Evolutionary conservation across 2,329 filamentous ascomycete genomes (phyloP).

Genomic region (Neonectria faginata): DNA sequence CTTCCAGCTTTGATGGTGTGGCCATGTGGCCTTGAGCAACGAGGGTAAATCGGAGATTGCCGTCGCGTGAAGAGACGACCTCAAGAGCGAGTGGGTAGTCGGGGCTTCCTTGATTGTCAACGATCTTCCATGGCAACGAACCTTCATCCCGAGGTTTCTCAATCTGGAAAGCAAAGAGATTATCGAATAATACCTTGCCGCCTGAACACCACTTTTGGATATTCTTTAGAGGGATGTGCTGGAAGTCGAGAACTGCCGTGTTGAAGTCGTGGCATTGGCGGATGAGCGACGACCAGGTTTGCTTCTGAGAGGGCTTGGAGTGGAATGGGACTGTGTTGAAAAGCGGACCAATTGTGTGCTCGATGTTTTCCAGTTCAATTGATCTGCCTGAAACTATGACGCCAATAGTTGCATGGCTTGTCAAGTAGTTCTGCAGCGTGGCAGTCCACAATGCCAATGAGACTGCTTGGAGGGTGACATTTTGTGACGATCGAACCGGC

Average conservation of each 20-base stretch:
- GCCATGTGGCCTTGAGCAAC: slow-evolving; percentile 64
- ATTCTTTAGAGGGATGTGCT: slow-evolving; percentile 78
- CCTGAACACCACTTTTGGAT: slow-evolving; percentile 82
- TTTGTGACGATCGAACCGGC: slow-evolving; percentile 65
- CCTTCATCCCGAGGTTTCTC: slow-evolving; percentile 50
- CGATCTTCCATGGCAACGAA: slow-evolving; percentile 64
- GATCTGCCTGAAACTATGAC: slow-evolving; percentile 83
- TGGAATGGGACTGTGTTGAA: slow-evolving; percentile 91
- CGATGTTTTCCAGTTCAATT: slow-evolving; percentile 73
- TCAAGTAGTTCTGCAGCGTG: slow-evolving; percentile 66
- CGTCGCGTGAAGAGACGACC: slow-evolving; percentile 64
- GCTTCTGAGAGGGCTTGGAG: slow-evolving; percentile 55
- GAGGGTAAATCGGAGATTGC: slow-evolving; percentile 66
- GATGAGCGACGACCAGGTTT: slow-evolving; percentile 71
- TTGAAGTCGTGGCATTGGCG: slow-evolving; percentile 78
- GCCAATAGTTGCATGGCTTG: slow-evolving; percentile 69
- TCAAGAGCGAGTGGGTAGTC: slow-evolving; percentile 87
- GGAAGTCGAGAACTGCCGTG: slow-evolving; percentile 74
- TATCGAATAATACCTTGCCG: slow-evolving; percentile 77
- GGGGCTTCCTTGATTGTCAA: slow-evolving; percentile 61
- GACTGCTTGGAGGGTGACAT: slow-evolving; percentile 82
- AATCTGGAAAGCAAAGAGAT: slow-evolving; percentile 83
- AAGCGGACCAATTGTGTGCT: slow-evolving; percentile 80
- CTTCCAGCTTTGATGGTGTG: slow-evolving; percentile 45
- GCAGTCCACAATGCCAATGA: slow-evolving; percentile 80